Evolutionary conservation across 345 rosid species (phyloP).

Genomic region (Schrenkiella parvula): DNA sequence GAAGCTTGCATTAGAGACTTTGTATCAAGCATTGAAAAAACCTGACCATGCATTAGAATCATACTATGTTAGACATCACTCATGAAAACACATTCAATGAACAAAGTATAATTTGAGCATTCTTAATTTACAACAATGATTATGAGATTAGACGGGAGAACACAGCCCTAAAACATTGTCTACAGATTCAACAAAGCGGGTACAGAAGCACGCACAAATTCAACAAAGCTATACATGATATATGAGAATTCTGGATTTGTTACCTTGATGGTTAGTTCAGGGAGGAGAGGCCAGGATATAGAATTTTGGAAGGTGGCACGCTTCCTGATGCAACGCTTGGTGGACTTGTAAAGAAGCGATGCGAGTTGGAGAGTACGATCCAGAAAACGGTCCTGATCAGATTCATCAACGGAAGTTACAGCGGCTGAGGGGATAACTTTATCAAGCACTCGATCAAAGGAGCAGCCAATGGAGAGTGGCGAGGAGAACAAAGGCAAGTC

Average conservation of each 20-base stretch:
- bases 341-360: slow-evolving; percentile 54
- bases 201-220: background rate
- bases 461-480: background rate
- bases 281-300: slow-evolving; percentile 66
- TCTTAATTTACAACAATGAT: background rate
- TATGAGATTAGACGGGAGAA: background rate
- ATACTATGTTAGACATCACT: background rate
- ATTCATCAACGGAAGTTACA: slow-evolving; percentile 20
- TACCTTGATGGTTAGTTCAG: slow-evolving; percentile 84
- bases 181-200: slow-evolving; percentile 1
- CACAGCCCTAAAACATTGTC: background rate
- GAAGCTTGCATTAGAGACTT: slow-evolving; percentile 81
- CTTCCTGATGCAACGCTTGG: slow-evolving; percentile 56
- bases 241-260: background rate
- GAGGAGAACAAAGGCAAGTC: slow-evolving; percentile 8
- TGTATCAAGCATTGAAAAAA: slow-evolving; percentile 84
- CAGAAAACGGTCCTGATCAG: slow-evolving; percentile 57
- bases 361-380: slow-evolving; percentile 68
- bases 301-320: slow-evolving; percentile 70
- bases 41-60: slow-evolving; percentile 35
- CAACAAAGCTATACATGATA: background rate
- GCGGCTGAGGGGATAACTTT: slow-evolving; percentile 29
- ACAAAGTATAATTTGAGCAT: background rate
- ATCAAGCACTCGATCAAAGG: slow-evolving; percentile 3
- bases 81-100: background rate